phyloP scores from a whole-genome alignment of 441 rosid species.

The Croton laevigatus region DNA sequence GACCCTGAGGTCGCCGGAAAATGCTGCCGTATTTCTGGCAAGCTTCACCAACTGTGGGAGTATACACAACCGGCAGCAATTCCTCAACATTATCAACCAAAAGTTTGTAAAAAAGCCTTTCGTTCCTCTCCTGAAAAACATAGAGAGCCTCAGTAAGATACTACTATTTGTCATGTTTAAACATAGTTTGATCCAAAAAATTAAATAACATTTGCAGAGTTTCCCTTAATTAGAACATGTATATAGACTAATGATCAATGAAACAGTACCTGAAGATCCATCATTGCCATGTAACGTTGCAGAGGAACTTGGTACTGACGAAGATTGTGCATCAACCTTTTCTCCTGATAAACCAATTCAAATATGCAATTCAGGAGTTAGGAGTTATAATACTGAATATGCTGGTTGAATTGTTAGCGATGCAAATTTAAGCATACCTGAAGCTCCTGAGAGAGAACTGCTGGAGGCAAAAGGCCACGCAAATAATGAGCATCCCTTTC shows the following conservation, averaged over 20 bases:
- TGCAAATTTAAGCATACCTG: constrained; percentile 44
- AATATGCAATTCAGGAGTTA: neutral
- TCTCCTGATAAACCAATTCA: constrained; percentile 53
- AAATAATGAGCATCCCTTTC: constrained; percentile 94
- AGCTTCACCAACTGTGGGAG: constrained; percentile 98
- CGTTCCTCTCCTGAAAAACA: constrained; percentile 78
- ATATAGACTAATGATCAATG: neutral
- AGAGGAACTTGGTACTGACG: constrained; percentile 86
- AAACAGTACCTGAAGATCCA: constrained; percentile 86
- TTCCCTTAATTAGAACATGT: neutral
- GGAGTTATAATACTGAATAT: neutral
- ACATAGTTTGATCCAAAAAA: neutral
- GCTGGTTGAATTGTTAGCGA: neutral
- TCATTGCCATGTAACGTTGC: constrained; percentile 83
- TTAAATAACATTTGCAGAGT: neutral
- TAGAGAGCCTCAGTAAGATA: too few species aligned
- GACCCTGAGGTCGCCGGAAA: constrained; percentile 93
- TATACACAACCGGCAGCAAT: constrained; percentile 89
- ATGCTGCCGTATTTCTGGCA: constrained; percentile 98
- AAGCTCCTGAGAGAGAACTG: constrained; percentile 62
- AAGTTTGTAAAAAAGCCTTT: constrained; percentile 88
- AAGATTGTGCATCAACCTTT: constrained; percentile 70
- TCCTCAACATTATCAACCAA: constrained; percentile 94
- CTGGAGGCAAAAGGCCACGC: constrained; percentile 94
- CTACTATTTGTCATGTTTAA: neutral